These are phyloP conservation scores for Actinomortierella wolfii DNA, from an alignment of 371 early-diverging fungal species.

Conservation along the genomic window DNA sequence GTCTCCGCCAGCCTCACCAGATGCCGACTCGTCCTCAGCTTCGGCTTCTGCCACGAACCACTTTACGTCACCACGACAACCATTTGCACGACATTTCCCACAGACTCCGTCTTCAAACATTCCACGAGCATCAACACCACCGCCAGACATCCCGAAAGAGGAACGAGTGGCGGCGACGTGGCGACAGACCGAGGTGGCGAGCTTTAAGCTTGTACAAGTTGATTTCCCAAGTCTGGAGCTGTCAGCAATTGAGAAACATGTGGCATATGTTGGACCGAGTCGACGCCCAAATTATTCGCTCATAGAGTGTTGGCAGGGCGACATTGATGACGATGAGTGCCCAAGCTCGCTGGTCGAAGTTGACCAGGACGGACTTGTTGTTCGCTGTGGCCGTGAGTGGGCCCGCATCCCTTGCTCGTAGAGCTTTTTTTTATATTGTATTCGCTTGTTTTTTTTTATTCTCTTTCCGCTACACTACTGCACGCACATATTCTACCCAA, in stretches of 20 bases:
- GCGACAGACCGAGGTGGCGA: too few relatives aligned
- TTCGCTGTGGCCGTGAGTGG: slow-evolving; percentile 32
- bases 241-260: slow-evolving; percentile 21
- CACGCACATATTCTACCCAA: too few relatives aligned
- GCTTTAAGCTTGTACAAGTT: not conserved
- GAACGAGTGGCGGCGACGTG: slow-evolving; percentile 17
- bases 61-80: too few relatives aligned
- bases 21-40: too few relatives aligned
- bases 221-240: slow-evolving; percentile 39
- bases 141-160: too few relatives aligned
- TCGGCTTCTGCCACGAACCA: too few relatives aligned
- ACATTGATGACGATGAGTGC: slow-evolving; percentile 28
- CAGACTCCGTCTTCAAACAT: too few relatives aligned
- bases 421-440: not conserved
- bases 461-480: too few relatives aligned
- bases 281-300: slow-evolving; percentile 12
- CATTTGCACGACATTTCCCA: too few relatives aligned
- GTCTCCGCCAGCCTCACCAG: too few relatives aligned
- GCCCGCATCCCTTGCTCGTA: slow-evolving; percentile 28
- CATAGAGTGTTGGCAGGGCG: slow-evolving; percentile 39
- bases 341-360: slow-evolving; percentile 38
- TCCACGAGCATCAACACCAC: too few relatives aligned
- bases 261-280: slow-evolving; percentile 41
- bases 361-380: slow-evolving; percentile 35
- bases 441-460: too few relatives aligned